Conservation (phyloP, 2,329 filamentous ascomycete species). For the Cladosporium phlei region DNA sequence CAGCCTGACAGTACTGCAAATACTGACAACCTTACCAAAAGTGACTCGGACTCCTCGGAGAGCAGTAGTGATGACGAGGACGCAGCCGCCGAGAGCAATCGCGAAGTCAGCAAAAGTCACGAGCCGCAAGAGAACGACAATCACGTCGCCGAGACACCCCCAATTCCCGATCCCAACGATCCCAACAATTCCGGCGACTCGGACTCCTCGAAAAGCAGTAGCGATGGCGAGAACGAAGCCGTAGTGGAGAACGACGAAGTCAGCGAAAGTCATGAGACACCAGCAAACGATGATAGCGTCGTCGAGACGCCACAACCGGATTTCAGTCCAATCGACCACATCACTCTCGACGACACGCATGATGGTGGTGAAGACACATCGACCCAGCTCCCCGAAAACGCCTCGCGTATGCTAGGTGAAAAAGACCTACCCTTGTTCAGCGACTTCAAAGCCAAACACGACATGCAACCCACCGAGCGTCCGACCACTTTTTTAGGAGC, state of each 20-base stretch:
- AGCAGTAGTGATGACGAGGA: not conserved
- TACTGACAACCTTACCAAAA: not conserved
- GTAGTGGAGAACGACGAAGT: not conserved
- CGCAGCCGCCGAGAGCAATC: not conserved
- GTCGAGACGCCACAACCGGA: not conserved
- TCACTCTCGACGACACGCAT: not conserved
- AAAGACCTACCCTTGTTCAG: constrained; percentile 4
- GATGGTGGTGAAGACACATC: not conserved
- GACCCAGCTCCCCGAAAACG: not conserved
- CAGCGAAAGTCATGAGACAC: not conserved
- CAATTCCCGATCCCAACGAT: not conserved
- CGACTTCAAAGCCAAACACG: constrained; percentile 1
- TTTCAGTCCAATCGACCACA: not conserved
- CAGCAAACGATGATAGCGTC: not conserved
- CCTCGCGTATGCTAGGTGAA: not conserved
- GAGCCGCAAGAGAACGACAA: not conserved
- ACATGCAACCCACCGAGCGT: constrained; percentile 3
- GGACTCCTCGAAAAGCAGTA: not conserved
- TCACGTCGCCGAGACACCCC: not conserved
- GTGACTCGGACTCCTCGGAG: not conserved
- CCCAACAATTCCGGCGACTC: too few species aligned
- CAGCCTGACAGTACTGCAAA: not conserved
- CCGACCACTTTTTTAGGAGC: constrained; percentile 19
- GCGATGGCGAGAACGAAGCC: not conserved
- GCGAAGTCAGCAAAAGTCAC: not conserved